These are phyloP conservation scores for Boletus vermiculosoides DNA, from an alignment of 768 basidiomycete genomes.

Conservation along the genomic window DNA sequence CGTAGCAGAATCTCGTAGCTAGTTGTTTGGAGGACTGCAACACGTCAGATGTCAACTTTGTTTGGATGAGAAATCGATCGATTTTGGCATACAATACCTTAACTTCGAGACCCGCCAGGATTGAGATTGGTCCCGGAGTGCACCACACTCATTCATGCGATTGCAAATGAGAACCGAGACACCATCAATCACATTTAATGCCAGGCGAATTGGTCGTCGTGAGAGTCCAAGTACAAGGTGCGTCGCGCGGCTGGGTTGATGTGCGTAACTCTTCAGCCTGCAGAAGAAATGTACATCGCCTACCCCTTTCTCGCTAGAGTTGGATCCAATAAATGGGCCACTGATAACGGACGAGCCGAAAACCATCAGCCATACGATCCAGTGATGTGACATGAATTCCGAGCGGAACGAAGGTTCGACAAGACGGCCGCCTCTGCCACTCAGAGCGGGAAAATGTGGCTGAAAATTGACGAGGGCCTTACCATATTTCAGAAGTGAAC, in stretches of 20 bases:
- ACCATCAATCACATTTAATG: background rate
- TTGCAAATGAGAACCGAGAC: background rate
- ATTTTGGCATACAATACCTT: background rate
- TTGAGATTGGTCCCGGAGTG: too few species aligned
- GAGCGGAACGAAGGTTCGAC: too few species aligned
- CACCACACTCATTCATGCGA: background rate
- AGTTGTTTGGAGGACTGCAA: too few species aligned
- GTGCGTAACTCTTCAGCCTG: background rate
- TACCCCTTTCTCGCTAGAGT: background rate
- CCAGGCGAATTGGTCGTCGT: background rate
- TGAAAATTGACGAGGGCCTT: background rate
- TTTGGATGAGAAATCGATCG: background rate
- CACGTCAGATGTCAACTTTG: background rate
- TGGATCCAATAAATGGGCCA: background rate
- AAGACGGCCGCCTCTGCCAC: too few species aligned
- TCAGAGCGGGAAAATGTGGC: too few species aligned
- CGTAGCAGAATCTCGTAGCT: background rate
- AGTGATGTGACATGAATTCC: too few species aligned
- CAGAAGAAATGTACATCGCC: conserved; percentile 1
- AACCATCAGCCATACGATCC: too few species aligned
- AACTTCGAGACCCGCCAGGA: too few species aligned
- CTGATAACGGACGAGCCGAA: too few species aligned
- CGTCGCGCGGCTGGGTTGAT: background rate
- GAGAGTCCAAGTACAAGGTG: background rate
- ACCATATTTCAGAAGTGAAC: background rate